These are phyloP conservation scores for Mortierella sp. DNA, from an alignment of 371 early-diverging fungal genomes.

Conservation along the genomic window DNA sequence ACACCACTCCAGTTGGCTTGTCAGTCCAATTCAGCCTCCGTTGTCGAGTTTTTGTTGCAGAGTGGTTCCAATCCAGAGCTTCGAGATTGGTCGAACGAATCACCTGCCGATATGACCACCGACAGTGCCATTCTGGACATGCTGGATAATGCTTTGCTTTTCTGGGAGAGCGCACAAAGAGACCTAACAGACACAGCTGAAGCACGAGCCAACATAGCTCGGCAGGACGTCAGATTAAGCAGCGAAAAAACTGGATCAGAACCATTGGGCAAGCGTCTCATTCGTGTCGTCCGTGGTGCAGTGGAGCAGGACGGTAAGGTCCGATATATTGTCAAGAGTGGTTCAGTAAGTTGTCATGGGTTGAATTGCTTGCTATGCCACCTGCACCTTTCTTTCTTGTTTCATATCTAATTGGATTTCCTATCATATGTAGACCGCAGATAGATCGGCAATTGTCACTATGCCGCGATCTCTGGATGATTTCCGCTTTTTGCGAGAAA, in stretches of 20 bases:
- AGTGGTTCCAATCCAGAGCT: constrained; percentile 55
- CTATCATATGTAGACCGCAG: constrained; percentile 31
- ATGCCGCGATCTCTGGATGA: constrained; percentile 64
- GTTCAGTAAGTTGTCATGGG: constrained; percentile 40
- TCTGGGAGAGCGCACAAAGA: constrained; percentile 33
- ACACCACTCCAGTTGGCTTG: constrained; percentile 49
- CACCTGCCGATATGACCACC: constrained; percentile 59
- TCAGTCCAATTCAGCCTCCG: constrained; percentile 33
- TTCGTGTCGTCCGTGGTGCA: constrained; percentile 53
- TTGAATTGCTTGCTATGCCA: not conserved
- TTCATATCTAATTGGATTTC: not conserved
- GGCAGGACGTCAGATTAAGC: not conserved
- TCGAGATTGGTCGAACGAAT: constrained; percentile 58
- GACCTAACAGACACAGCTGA: not conserved
- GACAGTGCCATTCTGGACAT: constrained; percentile 47
- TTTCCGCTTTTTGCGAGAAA: constrained; percentile 62
- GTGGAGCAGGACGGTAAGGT: constrained; percentile 53
- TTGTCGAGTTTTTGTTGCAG: constrained; percentile 49
- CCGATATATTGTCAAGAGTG: constrained; percentile 61
- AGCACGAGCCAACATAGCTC: no score
- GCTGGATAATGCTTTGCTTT: constrained; percentile 58
- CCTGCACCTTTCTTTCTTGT: not conserved
- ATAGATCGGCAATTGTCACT: constrained; percentile 53
- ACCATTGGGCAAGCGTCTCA: constrained; percentile 32
- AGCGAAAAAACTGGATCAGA: not conserved